Evolutionary conservation across 345 rosid genomes (phyloP).

Genomic region (Bretschneidera sinensis): DNA sequence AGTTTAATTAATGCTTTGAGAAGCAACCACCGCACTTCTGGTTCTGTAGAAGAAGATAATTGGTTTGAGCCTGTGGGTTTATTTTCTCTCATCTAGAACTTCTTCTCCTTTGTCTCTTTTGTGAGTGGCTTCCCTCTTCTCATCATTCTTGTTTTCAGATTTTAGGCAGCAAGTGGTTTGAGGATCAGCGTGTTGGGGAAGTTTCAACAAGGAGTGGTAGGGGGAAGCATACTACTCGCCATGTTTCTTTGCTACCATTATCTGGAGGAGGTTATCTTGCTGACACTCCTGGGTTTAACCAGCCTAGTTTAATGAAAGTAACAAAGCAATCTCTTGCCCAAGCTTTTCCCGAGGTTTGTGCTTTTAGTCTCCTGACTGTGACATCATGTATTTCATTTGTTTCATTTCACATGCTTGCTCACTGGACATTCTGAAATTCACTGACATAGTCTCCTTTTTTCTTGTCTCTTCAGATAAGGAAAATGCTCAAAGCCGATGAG

Average conservation of each 20-base stretch:
- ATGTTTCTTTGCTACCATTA: conserved; percentile 77
- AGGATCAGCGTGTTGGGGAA: conserved; percentile 77
- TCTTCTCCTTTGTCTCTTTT: background rate
- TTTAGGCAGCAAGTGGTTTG: conserved; percentile 73
- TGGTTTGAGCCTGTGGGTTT: conserved; percentile 74
- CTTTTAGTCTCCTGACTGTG: conserved; percentile 1
- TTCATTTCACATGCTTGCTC: background rate
- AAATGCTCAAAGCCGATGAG: conserved; percentile 35
- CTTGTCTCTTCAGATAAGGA: conserved; percentile 38
- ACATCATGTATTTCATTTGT: conserved; percentile 3
- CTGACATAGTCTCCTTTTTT: background rate
- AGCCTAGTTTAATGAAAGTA: conserved; percentile 85
- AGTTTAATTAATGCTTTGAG: conserved; percentile 80
- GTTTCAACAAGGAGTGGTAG: conserved; percentile 79
- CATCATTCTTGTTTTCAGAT: conserved; percentile 31
- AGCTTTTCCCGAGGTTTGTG: conserved; percentile 82
- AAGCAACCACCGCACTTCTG: conserved; percentile 31
- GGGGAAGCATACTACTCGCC: conserved; percentile 88
- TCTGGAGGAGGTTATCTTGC: conserved; percentile 80
- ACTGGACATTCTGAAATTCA: background rate
- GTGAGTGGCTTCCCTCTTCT: background rate
- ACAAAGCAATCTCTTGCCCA: conserved; percentile 81
- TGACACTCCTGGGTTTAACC: conserved; percentile 96
- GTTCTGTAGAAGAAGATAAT: conserved; percentile 39
- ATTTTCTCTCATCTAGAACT: conserved; percentile 3